A percentile compares a stretch with the other conserved stretches of the same genome.
phyloP scores from a whole-genome alignment of 2,329 filamentous ascomycete species.

The Chaetomium sp. region DNA sequence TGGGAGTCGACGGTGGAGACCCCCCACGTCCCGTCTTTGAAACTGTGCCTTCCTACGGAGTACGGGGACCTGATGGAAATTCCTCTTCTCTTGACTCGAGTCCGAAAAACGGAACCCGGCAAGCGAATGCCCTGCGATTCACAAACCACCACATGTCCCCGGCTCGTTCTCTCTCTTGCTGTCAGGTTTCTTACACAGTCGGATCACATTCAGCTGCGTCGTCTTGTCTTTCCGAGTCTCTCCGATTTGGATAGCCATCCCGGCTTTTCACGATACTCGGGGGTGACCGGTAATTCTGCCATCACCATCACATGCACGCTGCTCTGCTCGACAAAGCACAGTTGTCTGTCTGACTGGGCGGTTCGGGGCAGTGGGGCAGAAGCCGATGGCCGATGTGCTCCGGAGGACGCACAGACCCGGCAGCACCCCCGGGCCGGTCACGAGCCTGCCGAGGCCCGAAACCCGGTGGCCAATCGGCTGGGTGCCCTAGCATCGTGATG shows the following conservation, averaged over 20 bases:
- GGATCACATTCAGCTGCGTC: neutral
- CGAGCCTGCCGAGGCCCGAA: conserved; percentile 19
- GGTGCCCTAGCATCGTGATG: neutral
- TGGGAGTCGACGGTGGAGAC: conserved; percentile 9
- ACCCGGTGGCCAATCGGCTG: neutral
- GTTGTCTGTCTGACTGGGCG: neutral
- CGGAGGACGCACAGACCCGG: conserved; percentile 12
- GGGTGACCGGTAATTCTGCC: neutral
- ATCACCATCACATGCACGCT: conserved; percentile 22
- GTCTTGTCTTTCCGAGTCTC: neutral
- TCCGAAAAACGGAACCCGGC: conserved; percentile 3
- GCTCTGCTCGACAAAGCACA: neutral
- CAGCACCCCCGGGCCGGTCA: conserved; percentile 7
- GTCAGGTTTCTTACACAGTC: neutral
- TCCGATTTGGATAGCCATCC: neutral
- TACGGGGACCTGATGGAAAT: no score
- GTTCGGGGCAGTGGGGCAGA: neutral
- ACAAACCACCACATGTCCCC: neutral
- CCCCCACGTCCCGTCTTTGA: conserved; percentile 1
- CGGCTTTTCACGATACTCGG: conserved; percentile 8
- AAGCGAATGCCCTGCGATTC: neutral
- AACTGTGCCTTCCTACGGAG: conserved; percentile 9
- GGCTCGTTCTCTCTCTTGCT: neutral
- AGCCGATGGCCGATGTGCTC: neutral
- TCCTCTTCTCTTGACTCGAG: conserved; percentile 8